A percentile compares a stretch with the other conserved stretches of the same genome.
These are phyloP conservation scores for Podaxis mareebaensis DNA, from an alignment of 768 basidiomycete species.

Conservation along the genomic window DNA sequence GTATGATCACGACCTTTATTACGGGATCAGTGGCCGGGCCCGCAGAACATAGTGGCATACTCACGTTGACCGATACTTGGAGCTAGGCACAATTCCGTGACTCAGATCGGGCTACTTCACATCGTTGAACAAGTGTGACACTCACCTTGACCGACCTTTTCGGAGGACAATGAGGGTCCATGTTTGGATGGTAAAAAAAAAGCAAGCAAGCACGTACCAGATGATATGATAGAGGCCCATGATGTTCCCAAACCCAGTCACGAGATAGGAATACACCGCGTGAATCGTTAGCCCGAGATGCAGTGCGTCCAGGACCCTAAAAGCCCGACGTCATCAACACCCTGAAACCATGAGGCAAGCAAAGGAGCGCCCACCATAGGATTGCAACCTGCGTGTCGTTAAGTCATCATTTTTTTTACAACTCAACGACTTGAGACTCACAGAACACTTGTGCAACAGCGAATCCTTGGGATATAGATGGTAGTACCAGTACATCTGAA, in stretches of 20 bases:
- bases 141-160: slow-evolving; percentile 36
- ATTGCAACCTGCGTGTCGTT: slow-evolving; percentile 2
- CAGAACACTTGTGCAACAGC: slow-evolving; percentile 35
- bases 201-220: slow-evolving; percentile 27
- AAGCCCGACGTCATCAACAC: not conserved
- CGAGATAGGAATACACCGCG: slow-evolving; percentile 36
- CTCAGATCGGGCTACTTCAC: not conserved
- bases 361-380: slow-evolving; percentile 7
- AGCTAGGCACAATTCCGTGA: slow-evolving; percentile 28
- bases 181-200: not conserved
- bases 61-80: slow-evolving; percentile 43
- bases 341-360: not conserved
- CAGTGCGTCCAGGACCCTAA: slow-evolving; percentile 35
- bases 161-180: not conserved
- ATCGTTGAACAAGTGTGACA: not conserved
- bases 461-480: slow-evolving; percentile 38
- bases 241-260: slow-evolving; percentile 36
- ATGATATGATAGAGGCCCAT: slow-evolving; percentile 26
- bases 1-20: slow-evolving; percentile 38
- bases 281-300: slow-evolving; percentile 35
- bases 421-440: slow-evolving; percentile 16
- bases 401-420: not conserved
- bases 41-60: slow-evolving; percentile 14
- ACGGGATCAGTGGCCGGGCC: not conserved
- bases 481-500: slow-evolving; percentile 42